Base-by-base conservation (phyloP, 2,329 filamentous ascomycete genomes). In the Alternaria arbusti region DNA sequence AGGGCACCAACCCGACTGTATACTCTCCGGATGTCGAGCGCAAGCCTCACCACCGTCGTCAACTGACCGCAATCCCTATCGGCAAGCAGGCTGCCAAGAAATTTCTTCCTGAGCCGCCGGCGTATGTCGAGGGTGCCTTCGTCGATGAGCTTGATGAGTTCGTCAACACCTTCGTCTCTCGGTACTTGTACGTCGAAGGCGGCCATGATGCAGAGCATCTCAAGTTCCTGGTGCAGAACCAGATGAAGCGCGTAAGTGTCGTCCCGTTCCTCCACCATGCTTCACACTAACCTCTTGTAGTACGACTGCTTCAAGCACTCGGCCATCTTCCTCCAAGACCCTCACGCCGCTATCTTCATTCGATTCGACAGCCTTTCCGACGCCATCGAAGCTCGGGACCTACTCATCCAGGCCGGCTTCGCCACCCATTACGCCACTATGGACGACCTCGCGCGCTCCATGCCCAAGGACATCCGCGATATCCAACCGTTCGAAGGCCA, bases 341-440 rank as follows among this genome's bases (percentile, higher is more conserved):
- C 22, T 10, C 36, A 30, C 8, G 22, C 20, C 5, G 23, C 28
- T 9, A 52, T 52, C 28, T 52, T 23, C 32, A 32, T 36, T 8
- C 73, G 73, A 55, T 83, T 82, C 66, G 80, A 84, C 57, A 74
- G 79, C 57, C 64, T 82, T n/a, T 64, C 68, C 20, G 74, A 80
- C 22, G 75, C 81, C n/a, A 63, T 66, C 15, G 70, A 74, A 28
- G 75, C 67, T 36, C 70, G 75, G 47, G 55, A 70, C 8, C 61
- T 73, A 20, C 66, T 79, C 8, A 52, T 68, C 7, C 57, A 70
- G 15, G 67, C 71, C 25, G 68, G 65, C 20, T 76, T 72, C 63
- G 17, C 40, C 4, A 66, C 72, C 25, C 54, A 65, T 10, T 75
- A 68, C 62, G 62, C 74, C 36, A 68, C 69, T 11, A 62, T 65